phyloP scores from a whole-genome alignment of 345 rosid genomes.

The Eucalyptus virginea region DNA sequence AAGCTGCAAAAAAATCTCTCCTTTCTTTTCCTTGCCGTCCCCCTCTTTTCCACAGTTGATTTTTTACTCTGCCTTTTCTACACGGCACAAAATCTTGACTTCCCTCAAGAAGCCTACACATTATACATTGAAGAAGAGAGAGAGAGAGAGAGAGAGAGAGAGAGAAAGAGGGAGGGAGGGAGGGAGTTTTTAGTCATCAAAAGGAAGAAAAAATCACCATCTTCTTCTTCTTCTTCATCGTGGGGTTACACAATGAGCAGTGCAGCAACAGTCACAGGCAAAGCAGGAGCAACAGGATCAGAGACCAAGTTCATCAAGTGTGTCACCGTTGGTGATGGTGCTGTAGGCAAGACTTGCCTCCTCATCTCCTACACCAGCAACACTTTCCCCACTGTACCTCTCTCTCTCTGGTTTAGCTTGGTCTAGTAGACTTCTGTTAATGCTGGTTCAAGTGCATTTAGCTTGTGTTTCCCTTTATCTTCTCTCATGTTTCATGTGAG shows the following conservation, averaged over 20 bases:
- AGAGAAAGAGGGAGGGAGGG: neutral
- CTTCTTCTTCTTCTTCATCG: neutral
- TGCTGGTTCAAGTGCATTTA: neutral
- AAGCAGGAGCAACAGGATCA: slow-evolving; percentile 3
- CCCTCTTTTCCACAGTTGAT: neutral
- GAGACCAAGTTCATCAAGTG: slow-evolving; percentile 77
- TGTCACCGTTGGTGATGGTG: slow-evolving; percentile 92
- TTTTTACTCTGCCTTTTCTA: neutral
- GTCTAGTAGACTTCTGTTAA: neutral
- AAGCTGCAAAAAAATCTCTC: neutral
- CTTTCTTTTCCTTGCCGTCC: neutral
- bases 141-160: neutral
- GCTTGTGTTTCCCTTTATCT: neutral
- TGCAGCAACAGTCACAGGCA: neutral
- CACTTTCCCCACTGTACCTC: slow-evolving; percentile 68
- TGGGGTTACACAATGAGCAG: neutral
- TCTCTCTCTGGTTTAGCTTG: neutral
- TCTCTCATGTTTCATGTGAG: neutral
- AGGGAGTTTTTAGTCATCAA: neutral
- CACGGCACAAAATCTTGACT: neutral
- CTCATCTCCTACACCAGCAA: slow-evolving; percentile 89
- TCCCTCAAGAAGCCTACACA: neutral
- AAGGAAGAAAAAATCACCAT: neutral
- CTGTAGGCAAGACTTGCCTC: slow-evolving; percentile 88
- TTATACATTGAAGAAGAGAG: neutral